These are phyloP conservation scores for Cytidiella melzeri DNA, from an alignment of 768 basidiomycete species.

Conservation along the genomic window DNA sequence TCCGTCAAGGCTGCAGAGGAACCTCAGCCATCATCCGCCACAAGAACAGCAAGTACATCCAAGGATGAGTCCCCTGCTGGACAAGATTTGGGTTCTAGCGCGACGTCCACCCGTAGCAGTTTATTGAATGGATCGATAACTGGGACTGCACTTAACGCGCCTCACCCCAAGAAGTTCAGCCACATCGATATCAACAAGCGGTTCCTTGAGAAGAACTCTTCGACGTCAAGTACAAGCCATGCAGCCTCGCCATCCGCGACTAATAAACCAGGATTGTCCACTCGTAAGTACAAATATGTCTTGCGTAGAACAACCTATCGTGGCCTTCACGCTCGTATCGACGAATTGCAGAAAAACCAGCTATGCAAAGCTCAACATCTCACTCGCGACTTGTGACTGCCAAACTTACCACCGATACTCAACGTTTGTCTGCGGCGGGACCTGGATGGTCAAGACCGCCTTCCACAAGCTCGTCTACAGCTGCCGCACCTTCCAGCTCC, in stretches of 20 bases:
- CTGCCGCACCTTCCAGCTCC: constrained; percentile 38
- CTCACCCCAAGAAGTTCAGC: constrained; percentile 79
- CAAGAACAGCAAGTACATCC: constrained; percentile 5
- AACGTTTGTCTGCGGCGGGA: constrained; percentile 49
- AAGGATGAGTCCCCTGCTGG: constrained; percentile 18
- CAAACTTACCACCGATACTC: constrained; percentile 69
- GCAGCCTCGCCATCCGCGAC: constrained; percentile 36
- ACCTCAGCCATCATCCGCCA: constrained; percentile 7
- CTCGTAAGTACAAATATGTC: constrained; percentile 36
- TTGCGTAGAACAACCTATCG: background rate
- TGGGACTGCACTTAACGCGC: constrained; percentile 22
- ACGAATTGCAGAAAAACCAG: constrained; percentile 44
- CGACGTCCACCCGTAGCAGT: constrained; percentile 11
- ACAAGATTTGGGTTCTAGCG: constrained; percentile 16
- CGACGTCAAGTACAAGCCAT: constrained; percentile 44
- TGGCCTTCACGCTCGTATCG: background rate
- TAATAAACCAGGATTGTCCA: constrained; percentile 45
- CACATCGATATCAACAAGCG: constrained; percentile 94
- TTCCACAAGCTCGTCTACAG: constrained; percentile 58
- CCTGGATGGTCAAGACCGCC: constrained; percentile 78
- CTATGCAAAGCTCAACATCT: constrained; percentile 44
- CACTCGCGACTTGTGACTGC: constrained; percentile 84
- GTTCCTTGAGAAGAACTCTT: constrained; percentile 85
- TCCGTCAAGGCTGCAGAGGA: constrained; percentile 5
- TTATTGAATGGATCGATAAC: constrained; percentile 9